Percentiles rank a stretch among this genome's conserved stretches.
Conservation (phyloP, 2,329 filamentous ascomycete species). For the Colletotrichum sp. region DNA sequence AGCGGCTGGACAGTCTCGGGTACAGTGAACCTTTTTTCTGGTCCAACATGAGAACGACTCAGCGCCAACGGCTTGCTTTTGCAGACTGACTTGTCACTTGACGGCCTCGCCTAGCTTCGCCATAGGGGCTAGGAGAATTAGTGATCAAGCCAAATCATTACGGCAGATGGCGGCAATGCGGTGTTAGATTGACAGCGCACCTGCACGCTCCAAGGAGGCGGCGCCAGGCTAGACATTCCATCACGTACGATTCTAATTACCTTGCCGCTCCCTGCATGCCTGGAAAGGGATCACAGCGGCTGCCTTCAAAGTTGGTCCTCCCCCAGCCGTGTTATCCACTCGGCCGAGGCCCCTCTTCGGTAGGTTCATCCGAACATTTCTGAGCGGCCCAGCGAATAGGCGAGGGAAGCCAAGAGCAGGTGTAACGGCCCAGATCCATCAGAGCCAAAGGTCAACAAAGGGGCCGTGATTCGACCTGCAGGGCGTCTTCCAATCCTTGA, state of each 20-base stretch:
- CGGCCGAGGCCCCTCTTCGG: not conserved
- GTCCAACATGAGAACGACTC: not conserved
- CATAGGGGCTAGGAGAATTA: not conserved
- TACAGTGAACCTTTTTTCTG: not conserved
- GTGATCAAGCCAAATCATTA: not conserved
- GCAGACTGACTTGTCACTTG: not conserved
- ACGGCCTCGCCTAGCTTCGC: not conserved
- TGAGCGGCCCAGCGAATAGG: not conserved
- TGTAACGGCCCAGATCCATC: not conserved
- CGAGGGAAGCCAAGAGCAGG: not conserved
- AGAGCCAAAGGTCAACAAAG: not conserved
- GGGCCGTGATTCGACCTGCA: not conserved
- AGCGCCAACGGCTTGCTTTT: not conserved
- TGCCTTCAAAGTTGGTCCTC: not conserved
- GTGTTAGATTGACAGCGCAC: not conserved
- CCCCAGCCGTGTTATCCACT: not conserved
- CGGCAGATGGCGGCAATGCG: not conserved
- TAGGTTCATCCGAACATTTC: slow-evolving; percentile 2
- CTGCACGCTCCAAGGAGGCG: not conserved
- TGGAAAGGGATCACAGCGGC: not conserved
- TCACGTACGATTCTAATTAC: not conserved
- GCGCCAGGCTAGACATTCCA: not conserved
- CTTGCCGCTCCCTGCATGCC: not conserved
- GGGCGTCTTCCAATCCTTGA: not conserved
- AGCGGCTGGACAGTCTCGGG: slow-evolving; percentile 3